Conservation (phyloP, 306 rosid species). For the Inga oerstediana region DNA sequence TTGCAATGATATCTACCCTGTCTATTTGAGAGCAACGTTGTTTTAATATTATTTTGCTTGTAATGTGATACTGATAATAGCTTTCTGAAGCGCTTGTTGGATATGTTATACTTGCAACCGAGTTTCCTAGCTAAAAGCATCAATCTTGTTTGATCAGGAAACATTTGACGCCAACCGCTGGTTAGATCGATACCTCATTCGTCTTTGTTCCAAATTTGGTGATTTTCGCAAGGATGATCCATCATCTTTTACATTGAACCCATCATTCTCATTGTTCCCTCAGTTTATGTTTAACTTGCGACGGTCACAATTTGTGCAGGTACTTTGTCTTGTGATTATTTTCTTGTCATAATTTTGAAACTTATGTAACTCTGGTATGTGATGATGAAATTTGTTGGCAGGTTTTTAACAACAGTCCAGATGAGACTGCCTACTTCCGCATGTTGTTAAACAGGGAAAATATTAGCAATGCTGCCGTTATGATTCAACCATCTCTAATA, state of each 20-base stretch:
- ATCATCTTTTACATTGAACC: slow-evolving; percentile 73
- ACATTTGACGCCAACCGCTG: slow-evolving; percentile 84
- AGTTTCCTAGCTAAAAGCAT: slow-evolving; percentile 12
- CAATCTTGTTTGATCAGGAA: slow-evolving; percentile 53
- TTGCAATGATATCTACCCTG: slow-evolving; percentile 8
- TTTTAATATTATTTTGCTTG: slow-evolving; percentile 1
- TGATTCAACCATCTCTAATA: slow-evolving; percentile 89
- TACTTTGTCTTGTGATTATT: slow-evolving; percentile 17
- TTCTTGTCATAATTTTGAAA: background rate
- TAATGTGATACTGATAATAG: background rate
- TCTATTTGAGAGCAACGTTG: slow-evolving; percentile 2
- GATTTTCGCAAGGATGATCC: slow-evolving; percentile 92
- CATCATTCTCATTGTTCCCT: slow-evolving; percentile 77
- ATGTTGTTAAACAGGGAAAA: slow-evolving; percentile 85
- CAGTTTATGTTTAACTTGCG: slow-evolving; percentile 85
- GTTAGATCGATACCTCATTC: slow-evolving; percentile 87
- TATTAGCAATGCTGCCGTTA: slow-evolving; percentile 85
- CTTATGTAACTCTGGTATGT: slow-evolving; percentile 12
- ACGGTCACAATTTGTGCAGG: slow-evolving; percentile 93
- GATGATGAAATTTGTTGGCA: slow-evolving; percentile 40
- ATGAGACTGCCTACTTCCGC: slow-evolving; percentile 90
- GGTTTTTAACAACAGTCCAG: slow-evolving; percentile 97
- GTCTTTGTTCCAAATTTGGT: slow-evolving; percentile 87
- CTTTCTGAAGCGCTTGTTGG: background rate
- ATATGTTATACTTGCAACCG: background rate